Conservation (phyloP, 2,329 filamentous ascomycete genomes). For the Amesomyces nigricolor region DNA sequence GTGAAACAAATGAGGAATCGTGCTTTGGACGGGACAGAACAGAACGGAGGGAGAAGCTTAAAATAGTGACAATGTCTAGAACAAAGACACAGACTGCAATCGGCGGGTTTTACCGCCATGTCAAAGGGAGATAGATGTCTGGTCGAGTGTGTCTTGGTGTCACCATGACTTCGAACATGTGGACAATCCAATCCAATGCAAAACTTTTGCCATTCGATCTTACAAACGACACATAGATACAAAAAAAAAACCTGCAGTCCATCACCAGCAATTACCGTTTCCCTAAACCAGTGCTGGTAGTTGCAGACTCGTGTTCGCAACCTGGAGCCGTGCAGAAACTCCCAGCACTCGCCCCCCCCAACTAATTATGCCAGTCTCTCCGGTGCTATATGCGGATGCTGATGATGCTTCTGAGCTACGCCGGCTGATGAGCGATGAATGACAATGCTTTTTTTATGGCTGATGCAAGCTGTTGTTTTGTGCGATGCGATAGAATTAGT, state of each 20-base stretch:
- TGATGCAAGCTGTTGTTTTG: neutral
- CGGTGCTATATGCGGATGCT: conserved; percentile 5
- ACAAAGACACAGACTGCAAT: no score
- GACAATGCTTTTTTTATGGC: neutral
- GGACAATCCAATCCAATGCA: neutral
- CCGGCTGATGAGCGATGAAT: neutral
- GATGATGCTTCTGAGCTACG: neutral
- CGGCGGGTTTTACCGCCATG: no score
- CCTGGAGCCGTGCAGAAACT: no score
- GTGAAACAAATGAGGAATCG: no score
- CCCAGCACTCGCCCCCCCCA: neutral
- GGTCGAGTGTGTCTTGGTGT: no score
- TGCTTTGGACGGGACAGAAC: no score
- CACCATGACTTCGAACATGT: no score
- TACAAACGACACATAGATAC: conserved; percentile 6
- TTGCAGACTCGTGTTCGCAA: no score
- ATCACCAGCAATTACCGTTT: conserved; percentile 8
- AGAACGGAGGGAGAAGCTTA: no score
- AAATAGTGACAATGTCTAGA: no score
- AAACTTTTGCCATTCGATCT: conserved; percentile 4
- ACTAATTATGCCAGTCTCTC: neutral
- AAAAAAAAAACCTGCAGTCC: neutral
- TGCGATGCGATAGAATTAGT: no score
- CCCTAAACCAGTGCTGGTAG: neutral
- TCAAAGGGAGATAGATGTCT: no score